phyloP scores from a whole-genome alignment of 257 asterid species.

The Gynochthodes officinalis region DNA sequence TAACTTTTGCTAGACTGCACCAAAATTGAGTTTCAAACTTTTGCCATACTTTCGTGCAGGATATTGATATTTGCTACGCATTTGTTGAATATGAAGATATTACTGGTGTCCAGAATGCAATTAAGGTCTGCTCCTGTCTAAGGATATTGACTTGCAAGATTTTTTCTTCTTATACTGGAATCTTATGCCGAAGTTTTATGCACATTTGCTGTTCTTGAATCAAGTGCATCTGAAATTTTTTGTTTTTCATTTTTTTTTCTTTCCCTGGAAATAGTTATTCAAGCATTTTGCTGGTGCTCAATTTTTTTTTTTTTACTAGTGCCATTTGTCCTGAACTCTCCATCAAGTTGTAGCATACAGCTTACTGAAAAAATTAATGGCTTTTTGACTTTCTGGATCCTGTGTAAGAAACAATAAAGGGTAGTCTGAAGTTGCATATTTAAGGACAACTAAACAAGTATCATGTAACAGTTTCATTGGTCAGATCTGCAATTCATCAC shows the following conservation, averaged over 20 bases:
- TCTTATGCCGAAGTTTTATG: neutral
- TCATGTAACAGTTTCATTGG: too few species aligned
- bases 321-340: neutral
- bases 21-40: slow-evolving; percentile 3
- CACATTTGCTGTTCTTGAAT: neutral
- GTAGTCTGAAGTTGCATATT: neutral
- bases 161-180: neutral
- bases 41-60: slow-evolving; percentile 46
- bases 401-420: too few species aligned
- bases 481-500: too few species aligned
- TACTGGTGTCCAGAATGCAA: slow-evolving; percentile 91
- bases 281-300: neutral
- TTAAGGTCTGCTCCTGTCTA: slow-evolving; percentile 52
- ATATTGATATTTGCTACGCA: slow-evolving; percentile 89
- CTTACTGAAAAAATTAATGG: neutral
- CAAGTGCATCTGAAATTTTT: neutral
- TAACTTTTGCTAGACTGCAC: neutral
- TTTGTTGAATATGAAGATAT: slow-evolving; percentile 93
- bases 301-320: neutral
- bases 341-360: neutral
- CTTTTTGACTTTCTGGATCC: too few species aligned
- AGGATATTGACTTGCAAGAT: neutral
- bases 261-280: neutral
- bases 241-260: neutral
- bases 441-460: too few species aligned